Conservation (phyloP, 805 yeast species). For the Tetrapisispora namnaoensis region DNA sequence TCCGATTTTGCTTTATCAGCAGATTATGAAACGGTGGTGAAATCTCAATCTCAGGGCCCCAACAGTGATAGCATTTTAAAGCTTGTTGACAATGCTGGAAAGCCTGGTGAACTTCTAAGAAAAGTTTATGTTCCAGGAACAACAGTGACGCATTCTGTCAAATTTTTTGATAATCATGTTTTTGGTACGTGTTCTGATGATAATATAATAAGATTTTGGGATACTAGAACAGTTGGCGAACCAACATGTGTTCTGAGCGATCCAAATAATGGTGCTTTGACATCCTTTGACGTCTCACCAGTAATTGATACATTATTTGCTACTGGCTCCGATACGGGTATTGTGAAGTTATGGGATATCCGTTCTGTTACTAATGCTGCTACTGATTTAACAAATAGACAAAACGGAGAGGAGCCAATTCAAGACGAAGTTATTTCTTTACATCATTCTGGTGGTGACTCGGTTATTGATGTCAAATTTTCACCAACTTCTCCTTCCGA, state of each 20-base stretch:
- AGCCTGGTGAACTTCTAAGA: slow-evolving; percentile 23
- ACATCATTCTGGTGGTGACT: slow-evolving; percentile 27
- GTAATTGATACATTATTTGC: slow-evolving; percentile 22
- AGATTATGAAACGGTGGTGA: slow-evolving; percentile 22
- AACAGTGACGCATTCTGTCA: slow-evolving; percentile 23
- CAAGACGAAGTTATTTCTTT: slow-evolving; percentile 21
- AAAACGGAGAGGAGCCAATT: slow-evolving; percentile 22
- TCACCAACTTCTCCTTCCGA: slow-evolving; percentile 24
- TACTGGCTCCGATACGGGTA: slow-evolving; percentile 27
- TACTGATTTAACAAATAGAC: slow-evolving; percentile 18
- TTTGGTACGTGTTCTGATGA: slow-evolving; percentile 28
- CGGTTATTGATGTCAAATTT: slow-evolving; percentile 26
- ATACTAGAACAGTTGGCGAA: slow-evolving; percentile 21
- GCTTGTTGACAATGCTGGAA: slow-evolving; percentile 25
- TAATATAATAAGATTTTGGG: slow-evolving; percentile 26
- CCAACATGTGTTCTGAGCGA: slow-evolving; percentile 20
- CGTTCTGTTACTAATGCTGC: slow-evolving; percentile 23
- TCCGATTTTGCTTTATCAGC: slow-evolving; percentile 25
- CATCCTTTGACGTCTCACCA: slow-evolving; percentile 23
- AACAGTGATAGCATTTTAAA: slow-evolving; percentile 25
- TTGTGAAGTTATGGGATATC: slow-evolving; percentile 28
- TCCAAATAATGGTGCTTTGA: slow-evolving; percentile 22
- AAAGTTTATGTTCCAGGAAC: slow-evolving; percentile 25
- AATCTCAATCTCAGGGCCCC: slow-evolving; percentile 22
- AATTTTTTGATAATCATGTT: slow-evolving; percentile 25